These are phyloP conservation scores for Sporothrix variecibatus DNA, from an alignment of 2,329 filamentous ascomycete species.

Conservation along the genomic window DNA sequence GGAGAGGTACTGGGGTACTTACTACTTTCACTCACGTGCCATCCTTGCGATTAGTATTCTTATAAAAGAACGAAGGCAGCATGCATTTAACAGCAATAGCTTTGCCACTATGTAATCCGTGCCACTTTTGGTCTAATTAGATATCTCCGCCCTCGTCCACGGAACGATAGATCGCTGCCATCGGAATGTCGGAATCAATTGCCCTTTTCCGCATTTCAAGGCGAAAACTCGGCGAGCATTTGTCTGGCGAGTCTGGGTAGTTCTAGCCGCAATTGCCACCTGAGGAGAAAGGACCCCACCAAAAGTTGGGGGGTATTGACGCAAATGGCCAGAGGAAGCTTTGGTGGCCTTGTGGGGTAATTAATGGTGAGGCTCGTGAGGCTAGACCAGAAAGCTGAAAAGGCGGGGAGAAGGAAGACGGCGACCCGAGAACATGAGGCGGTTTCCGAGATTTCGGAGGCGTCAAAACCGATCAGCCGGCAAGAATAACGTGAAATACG, in stretches of 20 bases:
- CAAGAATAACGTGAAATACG: neutral
- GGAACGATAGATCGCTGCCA: neutral
- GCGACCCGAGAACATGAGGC: neutral
- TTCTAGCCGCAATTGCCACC: conserved; percentile 9
- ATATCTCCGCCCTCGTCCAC: neutral
- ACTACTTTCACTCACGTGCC: neutral
- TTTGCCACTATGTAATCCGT: neutral
- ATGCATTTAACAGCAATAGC: neutral
- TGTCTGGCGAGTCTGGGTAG: neutral
- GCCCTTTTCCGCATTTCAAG: neutral
- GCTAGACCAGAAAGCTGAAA: neutral
- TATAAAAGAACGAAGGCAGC: neutral
- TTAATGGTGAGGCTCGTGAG: no score
- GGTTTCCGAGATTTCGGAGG: conserved; percentile 4
- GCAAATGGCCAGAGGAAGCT: neutral
- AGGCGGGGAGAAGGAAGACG: neutral
- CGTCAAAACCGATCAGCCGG: neutral
- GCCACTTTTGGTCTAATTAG: neutral
- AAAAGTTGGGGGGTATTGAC: neutral
- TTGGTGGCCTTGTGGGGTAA: neutral
- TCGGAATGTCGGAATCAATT: conserved; percentile 19
- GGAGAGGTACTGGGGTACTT: neutral
- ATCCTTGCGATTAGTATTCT: neutral
- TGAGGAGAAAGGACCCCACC: neutral
- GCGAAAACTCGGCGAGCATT: neutral